Evolutionary conservation across 2,329 filamentous ascomycete genomes (phyloP), one percentile per base, ranked within the genome.

Genomic region (Lojkania enalia): DNA sequence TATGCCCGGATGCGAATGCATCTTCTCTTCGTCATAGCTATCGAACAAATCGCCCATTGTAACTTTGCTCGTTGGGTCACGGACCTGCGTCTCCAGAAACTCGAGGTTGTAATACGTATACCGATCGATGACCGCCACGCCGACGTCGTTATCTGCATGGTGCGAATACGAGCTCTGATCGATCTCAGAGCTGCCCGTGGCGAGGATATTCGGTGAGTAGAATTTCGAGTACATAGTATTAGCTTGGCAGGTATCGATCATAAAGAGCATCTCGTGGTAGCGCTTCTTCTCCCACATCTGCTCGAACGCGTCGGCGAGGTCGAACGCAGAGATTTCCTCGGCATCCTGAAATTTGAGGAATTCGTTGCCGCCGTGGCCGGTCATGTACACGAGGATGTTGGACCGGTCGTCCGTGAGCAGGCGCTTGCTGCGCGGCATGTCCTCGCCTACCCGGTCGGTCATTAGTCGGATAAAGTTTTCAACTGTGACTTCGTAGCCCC

Each of bases 281-380:
- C 94, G 86, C 76, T 95, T 95, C 83, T 99, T 99, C 79, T 99
- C 94, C 88, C 91, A 96, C 94, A 99, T 99, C 77, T 99, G 92
- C 72, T 95, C 90, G 69, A 99, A 97, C 0, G 94, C 94, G 71
- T 99, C 90, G 4, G 95, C 94, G 45, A 99, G 76, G 73, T 99
- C 94, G 69, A 95, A 96, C 0, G 90, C 90, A 44, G 90, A 91
- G 55, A 99, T 97, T 73, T 99, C 94, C 70, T 99, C 94, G 5
- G 90, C 89, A 60, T 99, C 94, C 71, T 99, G 94, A 64, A 99
- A 99, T 70, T 99, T 99, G 47, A 99, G 74, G 61, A 99, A 99
- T 73, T 96, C 91, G 67, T 97, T 96, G 14, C 94, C 94, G 21
- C 94, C 94, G 63, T 99, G 94, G 0, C 94, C 94, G 1, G 94